Evolutionary conservation across 2,329 filamentous ascomycete genomes (phyloP).

Genomic region (Ascomycota sp.): DNA sequence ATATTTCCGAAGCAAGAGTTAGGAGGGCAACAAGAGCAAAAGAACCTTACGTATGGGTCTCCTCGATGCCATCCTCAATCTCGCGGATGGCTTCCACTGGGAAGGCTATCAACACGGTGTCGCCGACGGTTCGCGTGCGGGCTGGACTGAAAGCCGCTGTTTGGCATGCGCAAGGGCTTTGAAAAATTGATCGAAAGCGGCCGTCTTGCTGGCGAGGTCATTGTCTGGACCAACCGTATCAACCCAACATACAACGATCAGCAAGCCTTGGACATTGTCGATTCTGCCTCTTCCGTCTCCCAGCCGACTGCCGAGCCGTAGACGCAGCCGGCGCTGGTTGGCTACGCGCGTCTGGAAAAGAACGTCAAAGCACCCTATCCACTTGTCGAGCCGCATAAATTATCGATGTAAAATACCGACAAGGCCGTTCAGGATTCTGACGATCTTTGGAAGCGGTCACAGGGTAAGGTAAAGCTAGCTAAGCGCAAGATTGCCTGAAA

Average conservation of each 20-base stretch:
- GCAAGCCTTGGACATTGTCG: conserved; percentile 1
- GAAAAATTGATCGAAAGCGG: conserved; percentile 79
- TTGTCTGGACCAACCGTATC: conserved; percentile 67
- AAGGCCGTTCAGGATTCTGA: conserved; percentile 84
- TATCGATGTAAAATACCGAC: conserved; percentile 68
- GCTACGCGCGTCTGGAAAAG: conserved; percentile 49
- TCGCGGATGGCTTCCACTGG: conserved; percentile 54
- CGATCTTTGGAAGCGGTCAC: conserved; percentile 64
- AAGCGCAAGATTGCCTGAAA: conserved; percentile 38
- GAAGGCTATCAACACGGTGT: conserved; percentile 62
- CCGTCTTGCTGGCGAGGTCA: conserved; percentile 52
- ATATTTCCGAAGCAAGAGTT: no score
- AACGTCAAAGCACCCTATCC: conserved; percentile 59
- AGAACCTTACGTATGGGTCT: conserved; percentile 16
- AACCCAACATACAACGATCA: conserved; percentile 8
- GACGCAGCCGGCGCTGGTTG: conserved; percentile 22
- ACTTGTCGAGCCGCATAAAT: conserved; percentile 56
- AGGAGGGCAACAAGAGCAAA: not conserved
- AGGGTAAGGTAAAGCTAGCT: conserved; percentile 69
- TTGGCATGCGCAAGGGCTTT: conserved; percentile 87
- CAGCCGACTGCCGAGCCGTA: conserved; percentile 2
- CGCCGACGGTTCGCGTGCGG: conserved; percentile 55
- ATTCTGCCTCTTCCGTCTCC: not conserved
- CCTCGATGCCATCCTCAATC: conserved; percentile 35
- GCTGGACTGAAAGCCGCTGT: conserved; percentile 69